Evolutionary conservation across 1,139 yeast species (phyloP).

Genomic region (Candida tunisiensis): DNA sequence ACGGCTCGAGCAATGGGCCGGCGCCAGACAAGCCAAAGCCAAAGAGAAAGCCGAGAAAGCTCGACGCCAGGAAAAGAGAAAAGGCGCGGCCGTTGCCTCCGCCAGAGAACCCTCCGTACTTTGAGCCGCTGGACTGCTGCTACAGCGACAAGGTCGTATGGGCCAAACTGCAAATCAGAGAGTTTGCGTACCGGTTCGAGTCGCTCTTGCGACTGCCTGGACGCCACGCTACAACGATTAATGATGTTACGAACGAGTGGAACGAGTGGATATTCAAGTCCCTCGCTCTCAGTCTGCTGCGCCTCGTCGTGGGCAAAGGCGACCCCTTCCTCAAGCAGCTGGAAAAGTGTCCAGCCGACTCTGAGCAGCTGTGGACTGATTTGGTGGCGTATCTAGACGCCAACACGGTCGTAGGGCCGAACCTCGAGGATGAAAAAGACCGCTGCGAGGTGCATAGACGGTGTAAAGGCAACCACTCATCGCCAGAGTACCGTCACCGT

Average conservation of each 20-base stretch:
- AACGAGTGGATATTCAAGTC: conserved; percentile 19
- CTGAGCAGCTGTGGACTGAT: conserved; percentile 14
- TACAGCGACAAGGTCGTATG: conserved; percentile 7
- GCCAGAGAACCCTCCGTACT: conserved; percentile 5
- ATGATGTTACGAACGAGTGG: conserved; percentile 21
- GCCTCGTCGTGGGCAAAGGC: conserved; percentile 9
- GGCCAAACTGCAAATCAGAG: conserved; percentile 10
- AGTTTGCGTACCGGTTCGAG: conserved; percentile 15
- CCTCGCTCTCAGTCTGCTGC: conserved; percentile 15
- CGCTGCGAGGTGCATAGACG: conserved; percentile 1
- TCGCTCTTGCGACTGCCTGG: conserved; percentile 18
- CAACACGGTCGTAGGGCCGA: conserved; percentile 4
- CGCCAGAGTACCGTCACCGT: background rate
- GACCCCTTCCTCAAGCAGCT: conserved; percentile 12
- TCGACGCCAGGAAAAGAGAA: conserved; percentile 1
- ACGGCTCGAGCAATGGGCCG: conserved; percentile 1
- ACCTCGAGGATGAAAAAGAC: conserved; percentile 5
- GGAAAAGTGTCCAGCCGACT: conserved; percentile 16
- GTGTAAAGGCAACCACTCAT: conserved; percentile 2
- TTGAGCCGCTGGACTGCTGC: conserved; percentile 6
- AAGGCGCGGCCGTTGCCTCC: conserved; percentile 2
- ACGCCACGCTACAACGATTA: conserved; percentile 16
- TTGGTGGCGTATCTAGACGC: conserved; percentile 10
- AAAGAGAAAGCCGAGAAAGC: conserved; percentile 1
- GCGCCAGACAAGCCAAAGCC: background rate